Evolutionary conservation across 2,329 filamentous ascomycete species (phyloP), one percentile per base, ranked within the genome.

Genomic region (Fusarium guadeloupense): DNA sequence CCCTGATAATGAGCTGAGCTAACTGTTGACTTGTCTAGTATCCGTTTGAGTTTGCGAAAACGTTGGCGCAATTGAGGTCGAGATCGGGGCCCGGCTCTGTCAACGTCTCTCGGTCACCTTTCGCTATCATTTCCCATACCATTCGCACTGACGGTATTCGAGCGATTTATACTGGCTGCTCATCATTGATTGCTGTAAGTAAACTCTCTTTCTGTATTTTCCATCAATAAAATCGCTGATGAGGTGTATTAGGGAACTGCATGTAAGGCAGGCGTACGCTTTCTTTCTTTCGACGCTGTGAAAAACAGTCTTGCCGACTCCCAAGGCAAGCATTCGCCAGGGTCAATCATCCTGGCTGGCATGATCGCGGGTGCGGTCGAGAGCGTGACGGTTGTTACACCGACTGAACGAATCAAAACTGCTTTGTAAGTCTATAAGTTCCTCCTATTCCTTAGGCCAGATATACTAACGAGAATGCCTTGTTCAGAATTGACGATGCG

Each of bases 41-140:
- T 71, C 87, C 87, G 1, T 84, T 89, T 65, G 87, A 89, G 68
- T 90, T 88, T 64, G 85, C 86, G 48, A 90, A 90, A 73, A 89
- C 87, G 1, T 77, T 85, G 49, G 80, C 85, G 4, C 85, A 89
- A 61, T 76, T 88, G n/a, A 76, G 72, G 8, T 46, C 76, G 1
- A 49, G 28, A 23, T 31, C 43, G 6, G 45, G 39, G 0, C 28
- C 21, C 3, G 30, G 7, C 6, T 10, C 31, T 3, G 26, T 3
- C 38, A 74, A 67, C 34, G 51, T 55, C 2, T 71, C 78, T 14
- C 76, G 76, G 34, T 89, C 89, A 49, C 86, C 86, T 0, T 84
- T 88, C 65, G 66, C 75, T 0, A 80, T 89, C 6, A 83, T 89
- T 26, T 52, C 73, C 5, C 75, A 83, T 21, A 83, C 88, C 8